These are phyloP conservation scores for Cyclostephanos tholiformis DNA, from an alignment of 108 stramenopile genomes.

Conservation along the genomic window DNA sequence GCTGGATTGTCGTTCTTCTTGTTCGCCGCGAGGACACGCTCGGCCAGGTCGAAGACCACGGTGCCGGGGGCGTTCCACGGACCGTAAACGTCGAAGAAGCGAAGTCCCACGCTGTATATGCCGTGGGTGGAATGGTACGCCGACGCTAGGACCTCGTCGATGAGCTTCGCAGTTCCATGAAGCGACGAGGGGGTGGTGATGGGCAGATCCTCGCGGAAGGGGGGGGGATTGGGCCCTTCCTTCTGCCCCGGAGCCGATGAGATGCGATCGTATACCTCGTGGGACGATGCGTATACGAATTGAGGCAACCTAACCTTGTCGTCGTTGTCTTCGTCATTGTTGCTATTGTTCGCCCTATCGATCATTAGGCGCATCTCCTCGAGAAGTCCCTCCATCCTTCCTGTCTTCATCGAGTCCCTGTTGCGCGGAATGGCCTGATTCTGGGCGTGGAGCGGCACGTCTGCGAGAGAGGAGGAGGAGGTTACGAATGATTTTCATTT, in stretches of 20 bases:
- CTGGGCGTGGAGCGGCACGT: constrained; percentile 13
- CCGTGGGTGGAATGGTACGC: constrained; percentile 74
- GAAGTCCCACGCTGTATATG: constrained; percentile 74
- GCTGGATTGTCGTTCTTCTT: constrained; percentile 11
- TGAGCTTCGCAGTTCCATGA: constrained; percentile 74
- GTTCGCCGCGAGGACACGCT: constrained; percentile 52
- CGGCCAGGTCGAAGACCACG: constrained; percentile 78
- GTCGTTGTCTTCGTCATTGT: constrained; percentile 4
- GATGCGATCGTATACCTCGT: constrained; percentile 54
- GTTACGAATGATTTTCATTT: too few relatives aligned
- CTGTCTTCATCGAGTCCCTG: constrained; percentile 70
- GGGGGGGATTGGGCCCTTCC: constrained; percentile 38
- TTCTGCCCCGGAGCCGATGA: constrained; percentile 7
- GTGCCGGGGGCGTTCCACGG: constrained; percentile 81
- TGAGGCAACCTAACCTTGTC: constrained; percentile 46
- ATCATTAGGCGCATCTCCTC: constrained; percentile 60
- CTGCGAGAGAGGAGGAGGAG: neutral
- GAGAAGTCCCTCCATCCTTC: constrained; percentile 77
- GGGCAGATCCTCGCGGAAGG: constrained; percentile 63
- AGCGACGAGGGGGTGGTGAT: constrained; percentile 70
- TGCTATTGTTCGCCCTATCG: constrained; percentile 22
- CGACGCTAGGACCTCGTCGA: constrained; percentile 78
- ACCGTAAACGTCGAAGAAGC: constrained; percentile 89
- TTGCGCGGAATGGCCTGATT: constrained; percentile 67
- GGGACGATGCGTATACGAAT: constrained; percentile 54